Base-by-base conservation (phyloP, 768 basidiomycete genomes). In the Mycena haematopus region DNA sequence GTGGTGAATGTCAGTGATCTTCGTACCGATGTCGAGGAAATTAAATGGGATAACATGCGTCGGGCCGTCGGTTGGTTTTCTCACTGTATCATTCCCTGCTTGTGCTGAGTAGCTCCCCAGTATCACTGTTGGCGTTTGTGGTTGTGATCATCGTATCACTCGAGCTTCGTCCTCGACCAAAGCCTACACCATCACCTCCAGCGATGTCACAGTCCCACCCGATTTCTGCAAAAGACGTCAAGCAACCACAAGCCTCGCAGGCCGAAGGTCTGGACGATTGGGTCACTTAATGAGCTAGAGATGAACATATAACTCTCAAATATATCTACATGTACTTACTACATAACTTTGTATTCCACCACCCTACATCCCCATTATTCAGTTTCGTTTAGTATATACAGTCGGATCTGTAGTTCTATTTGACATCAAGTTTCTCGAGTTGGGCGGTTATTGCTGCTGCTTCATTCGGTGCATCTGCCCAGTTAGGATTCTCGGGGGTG, bases 21-120 rank as follows among this genome's bases (percentile, higher is more conserved):
- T 47, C 85, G 91, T 15, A 90, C 92, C 1, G 84, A 83, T 54
- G 89, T 93, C 58, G 93, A 95, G 72, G 91, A 93, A 69, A 87
- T 90, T 33, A 92, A 89, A 71, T 95, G 93, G 93, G 85, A 92
- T 68, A 95, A 92, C 63, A 92, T 93, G 87, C 86, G 91, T 53
- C 86, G 87, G 60, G 88, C 91, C 57, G 91, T 95, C 56, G 78
- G 92, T 91, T 68, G 74, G 86, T 84, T 25, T 29, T 25, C n/a
- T 21, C 25, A 36, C 31, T 19, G 19, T 38, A 22, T 9, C 52
- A 50, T 24, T 55, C 25, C 47, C 14, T 44, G 52, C 63, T 44
- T 46, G 64, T 13, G 63, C 49, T 45, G 50, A 54, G 40, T 55
- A 25, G 7, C 33, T 49, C 56, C n/a, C 14, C 55, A 92, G 91